Conservation (phyloP, 148 eudicot species). For the Rhododendron kiyosumense region DNA sequence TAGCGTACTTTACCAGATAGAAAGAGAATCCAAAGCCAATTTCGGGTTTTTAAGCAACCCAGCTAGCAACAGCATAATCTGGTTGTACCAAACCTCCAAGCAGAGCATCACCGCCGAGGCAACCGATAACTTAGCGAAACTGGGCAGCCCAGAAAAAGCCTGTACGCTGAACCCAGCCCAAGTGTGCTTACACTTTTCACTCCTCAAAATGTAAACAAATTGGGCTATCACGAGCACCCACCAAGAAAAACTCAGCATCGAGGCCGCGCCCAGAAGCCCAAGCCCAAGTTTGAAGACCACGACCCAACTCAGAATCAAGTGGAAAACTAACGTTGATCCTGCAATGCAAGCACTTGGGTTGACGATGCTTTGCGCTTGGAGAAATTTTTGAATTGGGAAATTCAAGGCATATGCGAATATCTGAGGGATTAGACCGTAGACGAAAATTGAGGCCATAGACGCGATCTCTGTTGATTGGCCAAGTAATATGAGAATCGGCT, state of each 20-base stretch:
- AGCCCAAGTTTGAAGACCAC: constrained; percentile 34
- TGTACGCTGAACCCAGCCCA: constrained; percentile 45
- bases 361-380: too few species aligned
- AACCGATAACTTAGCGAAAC: constrained; percentile 46
- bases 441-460: too few species aligned
- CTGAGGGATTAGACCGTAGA: too few species aligned
- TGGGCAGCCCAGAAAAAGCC: constrained; percentile 39
- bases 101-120: constrained; percentile 65
- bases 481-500: constrained; percentile 20
- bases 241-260: neutral
- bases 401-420: too few species aligned
- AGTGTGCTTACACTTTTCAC: constrained; percentile 10
- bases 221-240: neutral
- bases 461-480: too few species aligned
- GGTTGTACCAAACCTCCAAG: constrained; percentile 22
- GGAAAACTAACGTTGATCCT: constrained; percentile 38
- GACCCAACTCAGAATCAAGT: constrained; percentile 27
- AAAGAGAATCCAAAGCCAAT: too few species aligned
- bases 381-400: too few species aligned
- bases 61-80: too few species aligned
- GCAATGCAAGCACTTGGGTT: constrained; percentile 33
- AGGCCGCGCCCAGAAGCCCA: constrained; percentile 40
- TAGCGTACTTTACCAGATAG: too few species aligned
- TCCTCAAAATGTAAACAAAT: too few species aligned
- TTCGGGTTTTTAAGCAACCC: too few species aligned